phyloP scores from a whole-genome alignment of 2,329 filamentous ascomycete genomes.

The Aspergillus ibericus region DNA sequence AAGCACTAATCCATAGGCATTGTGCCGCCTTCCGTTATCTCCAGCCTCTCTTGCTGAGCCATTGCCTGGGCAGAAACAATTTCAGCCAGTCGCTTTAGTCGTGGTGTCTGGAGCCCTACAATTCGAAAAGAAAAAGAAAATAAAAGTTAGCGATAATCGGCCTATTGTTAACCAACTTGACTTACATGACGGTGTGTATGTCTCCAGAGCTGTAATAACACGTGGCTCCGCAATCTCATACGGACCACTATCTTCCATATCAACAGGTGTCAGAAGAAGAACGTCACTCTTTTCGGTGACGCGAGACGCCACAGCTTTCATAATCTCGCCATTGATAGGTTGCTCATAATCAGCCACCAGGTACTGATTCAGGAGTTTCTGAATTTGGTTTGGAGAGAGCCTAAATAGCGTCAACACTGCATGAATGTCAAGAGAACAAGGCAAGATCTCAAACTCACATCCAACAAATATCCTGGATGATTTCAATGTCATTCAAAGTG shows the following conservation, averaged over 20 bases:
- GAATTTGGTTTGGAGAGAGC: slow-evolving; percentile 97
- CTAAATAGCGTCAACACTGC: slow-evolving; percentile 45
- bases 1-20: slow-evolving; percentile 27
- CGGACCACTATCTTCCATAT: slow-evolving; percentile 98
- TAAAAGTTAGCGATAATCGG: slow-evolving; percentile 31
- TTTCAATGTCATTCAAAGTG: slow-evolving; percentile 97
- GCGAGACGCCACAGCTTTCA: slow-evolving; percentile 96
- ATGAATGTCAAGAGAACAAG: not conserved
- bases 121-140: not conserved
- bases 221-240: slow-evolving; percentile 98
- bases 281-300: slow-evolving; percentile 99
- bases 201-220: slow-evolving; percentile 93
- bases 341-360: slow-evolving; percentile 98
- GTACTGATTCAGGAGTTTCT: slow-evolving; percentile 98
- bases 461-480: slow-evolving; percentile 99
- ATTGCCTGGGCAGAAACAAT: slow-evolving; percentile 97
- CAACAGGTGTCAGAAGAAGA: slow-evolving; percentile 85
- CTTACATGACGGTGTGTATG: slow-evolving; percentile 96
- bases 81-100: slow-evolving; percentile 93
- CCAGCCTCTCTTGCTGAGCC: slow-evolving; percentile 86
- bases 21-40: slow-evolving; percentile 41
- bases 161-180: slow-evolving; percentile 21
- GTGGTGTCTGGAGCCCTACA: slow-evolving; percentile 88
- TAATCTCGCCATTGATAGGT: slow-evolving; percentile 98
- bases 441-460: slow-evolving; percentile 67